Evolutionary conservation across 345 rosid genomes (phyloP).

Genomic region (Citrus unshiu): DNA sequence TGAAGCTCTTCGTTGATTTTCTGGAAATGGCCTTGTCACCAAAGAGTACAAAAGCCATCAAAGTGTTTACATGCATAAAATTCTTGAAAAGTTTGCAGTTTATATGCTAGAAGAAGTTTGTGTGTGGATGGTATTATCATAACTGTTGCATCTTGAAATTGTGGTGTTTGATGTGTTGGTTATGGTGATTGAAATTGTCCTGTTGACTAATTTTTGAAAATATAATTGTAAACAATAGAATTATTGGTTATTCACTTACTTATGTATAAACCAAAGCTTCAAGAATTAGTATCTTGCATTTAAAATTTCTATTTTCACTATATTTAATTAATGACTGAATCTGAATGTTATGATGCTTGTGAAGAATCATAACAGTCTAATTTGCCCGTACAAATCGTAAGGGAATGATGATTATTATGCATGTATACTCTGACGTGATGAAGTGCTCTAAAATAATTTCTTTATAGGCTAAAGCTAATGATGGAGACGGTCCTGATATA

Average conservation of each 20-base stretch:
- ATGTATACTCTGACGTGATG: neutral
- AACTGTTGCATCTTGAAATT: neutral
- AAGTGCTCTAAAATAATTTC: slow-evolving; percentile 5
- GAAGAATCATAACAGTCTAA: neutral
- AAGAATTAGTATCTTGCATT: neutral
- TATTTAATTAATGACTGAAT: neutral
- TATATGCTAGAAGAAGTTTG: neutral
- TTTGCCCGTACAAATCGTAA: neutral
- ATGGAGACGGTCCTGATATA: slow-evolving; percentile 98
- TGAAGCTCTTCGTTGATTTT: neutral
- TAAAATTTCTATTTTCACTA: neutral
- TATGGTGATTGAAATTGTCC: neutral
- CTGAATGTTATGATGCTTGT: neutral
- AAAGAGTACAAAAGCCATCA: neutral
- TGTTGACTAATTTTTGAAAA: neutral
- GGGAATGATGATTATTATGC: slow-evolving; percentile 1
- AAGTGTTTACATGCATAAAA: neutral
- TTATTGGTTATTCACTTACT: neutral
- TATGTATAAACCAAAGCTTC: neutral
- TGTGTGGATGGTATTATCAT: neutral
- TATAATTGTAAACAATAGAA: neutral
- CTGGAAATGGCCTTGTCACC: neutral
- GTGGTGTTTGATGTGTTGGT: no score
- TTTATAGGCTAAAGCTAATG: slow-evolving; percentile 90
- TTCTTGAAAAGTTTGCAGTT: neutral